These are phyloP conservation scores for Favolaschia claudopus DNA, from an alignment of 768 basidiomycete species.

Conservation along the genomic window DNA sequence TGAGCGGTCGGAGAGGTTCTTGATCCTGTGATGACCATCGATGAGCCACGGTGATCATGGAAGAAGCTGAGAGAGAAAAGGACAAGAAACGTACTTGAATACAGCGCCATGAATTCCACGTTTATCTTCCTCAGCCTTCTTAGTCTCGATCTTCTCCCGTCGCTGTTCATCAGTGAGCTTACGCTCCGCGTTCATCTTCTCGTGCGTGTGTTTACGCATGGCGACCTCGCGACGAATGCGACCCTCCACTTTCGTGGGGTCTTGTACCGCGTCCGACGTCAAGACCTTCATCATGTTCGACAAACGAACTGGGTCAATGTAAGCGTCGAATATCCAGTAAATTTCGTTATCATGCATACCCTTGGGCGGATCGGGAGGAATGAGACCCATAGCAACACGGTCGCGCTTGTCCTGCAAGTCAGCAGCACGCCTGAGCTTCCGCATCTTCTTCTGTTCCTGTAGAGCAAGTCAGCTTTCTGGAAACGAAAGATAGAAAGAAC, in stretches of 20 bases:
- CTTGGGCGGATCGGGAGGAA: conserved; percentile 96
- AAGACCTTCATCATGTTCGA: conserved; percentile 98
- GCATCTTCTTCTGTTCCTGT: conserved; percentile 95
- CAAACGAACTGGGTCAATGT: conserved; percentile 72
- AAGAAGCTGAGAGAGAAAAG: no score
- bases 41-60: no score
- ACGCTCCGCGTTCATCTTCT: conserved; percentile 92
- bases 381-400: conserved; percentile 92
- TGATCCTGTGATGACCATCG: conserved; percentile 70
- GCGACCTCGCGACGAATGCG: conserved; percentile 94
- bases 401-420: conserved; percentile 95
- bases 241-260: conserved; percentile 97
- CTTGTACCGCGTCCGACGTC: conserved; percentile 95
- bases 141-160: conserved; percentile 84
- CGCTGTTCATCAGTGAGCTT: conserved; percentile 92
- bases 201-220: conserved; percentile 86
- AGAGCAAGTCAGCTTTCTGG: conserved; percentile 28
- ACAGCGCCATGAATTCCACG: conserved; percentile 84
- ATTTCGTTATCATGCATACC: conserved; percentile 51
- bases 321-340: neutral
- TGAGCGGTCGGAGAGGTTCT: conserved; percentile 86
- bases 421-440: conserved; percentile 85
- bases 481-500: neutral
- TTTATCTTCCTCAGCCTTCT: conserved; percentile 89
- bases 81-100: conserved; percentile 77